These are phyloP conservation scores for Phascolomyces articulosus DNA, from an alignment of 371 early-diverging fungal genomes.

Conservation along the genomic window DNA sequence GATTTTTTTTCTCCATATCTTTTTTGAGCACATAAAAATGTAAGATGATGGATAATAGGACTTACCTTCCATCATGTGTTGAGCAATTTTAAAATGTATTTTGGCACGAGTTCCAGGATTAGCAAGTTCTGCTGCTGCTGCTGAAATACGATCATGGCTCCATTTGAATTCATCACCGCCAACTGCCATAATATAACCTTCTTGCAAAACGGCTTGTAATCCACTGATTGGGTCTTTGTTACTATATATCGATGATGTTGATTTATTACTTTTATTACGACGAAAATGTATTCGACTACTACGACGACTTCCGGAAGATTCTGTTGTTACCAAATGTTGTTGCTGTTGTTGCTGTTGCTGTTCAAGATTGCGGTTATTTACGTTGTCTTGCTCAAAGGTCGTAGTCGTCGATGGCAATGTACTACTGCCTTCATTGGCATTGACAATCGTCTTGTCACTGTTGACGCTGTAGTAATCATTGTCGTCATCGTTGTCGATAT, in stretches of 20 bases:
- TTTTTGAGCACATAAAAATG: no score
- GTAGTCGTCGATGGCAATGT: no score
- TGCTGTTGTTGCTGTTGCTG: not conserved
- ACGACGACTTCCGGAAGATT: not conserved
- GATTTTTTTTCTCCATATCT: no score
- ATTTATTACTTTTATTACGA: not conserved
- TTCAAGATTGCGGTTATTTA: not conserved
- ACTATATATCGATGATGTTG: slow-evolving; percentile 5
- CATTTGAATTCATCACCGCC: slow-evolving; percentile 49
- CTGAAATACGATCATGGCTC: slow-evolving; percentile 51
- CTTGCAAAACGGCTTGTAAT: slow-evolving; percentile 47
- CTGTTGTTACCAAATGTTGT: not conserved
- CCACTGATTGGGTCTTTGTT: slow-evolving; percentile 40
- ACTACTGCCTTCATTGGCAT: no score
- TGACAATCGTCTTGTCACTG: not conserved
- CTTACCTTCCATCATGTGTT: slow-evolving; percentile 30
- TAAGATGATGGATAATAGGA: not conserved
- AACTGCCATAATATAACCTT: slow-evolving; percentile 45
- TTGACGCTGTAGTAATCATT: slow-evolving; percentile 11
- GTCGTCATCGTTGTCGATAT: slow-evolving; percentile 10
- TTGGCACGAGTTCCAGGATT: slow-evolving; percentile 30
- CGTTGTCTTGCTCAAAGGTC: no score
- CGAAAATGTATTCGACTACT: not conserved
- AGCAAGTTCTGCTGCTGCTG: slow-evolving; percentile 52
- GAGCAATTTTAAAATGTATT: slow-evolving; percentile 44